Percentiles rank a stretch among this genome's conserved stretches.
These are phyloP conservation scores for Heteromeles arbutifolia DNA, from an alignment of 306 rosid genomes.

Conservation along the genomic window DNA sequence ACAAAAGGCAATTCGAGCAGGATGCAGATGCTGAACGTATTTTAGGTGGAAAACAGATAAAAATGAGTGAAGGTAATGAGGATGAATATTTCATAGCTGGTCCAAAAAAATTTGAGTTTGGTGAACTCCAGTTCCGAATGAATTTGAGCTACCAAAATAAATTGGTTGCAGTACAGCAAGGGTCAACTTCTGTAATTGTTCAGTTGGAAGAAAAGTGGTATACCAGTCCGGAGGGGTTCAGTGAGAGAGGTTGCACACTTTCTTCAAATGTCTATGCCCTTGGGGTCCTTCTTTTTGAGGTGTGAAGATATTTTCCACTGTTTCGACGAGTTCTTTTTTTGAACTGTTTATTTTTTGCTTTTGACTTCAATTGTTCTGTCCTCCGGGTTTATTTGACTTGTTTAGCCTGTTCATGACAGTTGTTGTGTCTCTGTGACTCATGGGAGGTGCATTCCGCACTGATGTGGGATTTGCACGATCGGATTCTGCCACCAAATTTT, in stretches of 20 bases:
- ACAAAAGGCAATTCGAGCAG: slow-evolving; percentile 39
- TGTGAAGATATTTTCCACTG: slow-evolving; percentile 14
- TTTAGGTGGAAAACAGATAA: slow-evolving; percentile 32
- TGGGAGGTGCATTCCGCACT: slow-evolving; percentile 38
- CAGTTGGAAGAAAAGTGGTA: slow-evolving; percentile 63
- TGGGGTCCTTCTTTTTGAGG: slow-evolving; percentile 76
- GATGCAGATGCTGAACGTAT: slow-evolving; percentile 14
- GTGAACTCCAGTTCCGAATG: slow-evolving; percentile 13
- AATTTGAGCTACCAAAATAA: slow-evolving; percentile 14
- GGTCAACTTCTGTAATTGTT: slow-evolving; percentile 4
- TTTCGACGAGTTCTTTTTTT: not conserved
- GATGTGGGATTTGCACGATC: slow-evolving; percentile 53
- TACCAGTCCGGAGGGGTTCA: slow-evolving; percentile 50
- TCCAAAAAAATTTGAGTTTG: slow-evolving; percentile 14
- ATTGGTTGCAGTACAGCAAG: slow-evolving; percentile 17
- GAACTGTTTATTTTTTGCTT: not conserved
- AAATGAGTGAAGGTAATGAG: slow-evolving; percentile 19
- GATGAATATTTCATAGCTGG: slow-evolving; percentile 9
- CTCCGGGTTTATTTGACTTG: slow-evolving; percentile 16
- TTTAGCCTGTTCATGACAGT: slow-evolving; percentile 39
- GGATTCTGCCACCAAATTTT: slow-evolving; percentile 63
- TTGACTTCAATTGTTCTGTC: not conserved
- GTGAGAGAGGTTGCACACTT: slow-evolving; percentile 30
- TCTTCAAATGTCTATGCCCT: slow-evolving; percentile 63
- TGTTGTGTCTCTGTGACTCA: slow-evolving; percentile 45